Evolutionary conservation across 2,329 filamentous ascomycete species (phyloP).

Genomic region (Fonsecaea pugnacius): DNA sequence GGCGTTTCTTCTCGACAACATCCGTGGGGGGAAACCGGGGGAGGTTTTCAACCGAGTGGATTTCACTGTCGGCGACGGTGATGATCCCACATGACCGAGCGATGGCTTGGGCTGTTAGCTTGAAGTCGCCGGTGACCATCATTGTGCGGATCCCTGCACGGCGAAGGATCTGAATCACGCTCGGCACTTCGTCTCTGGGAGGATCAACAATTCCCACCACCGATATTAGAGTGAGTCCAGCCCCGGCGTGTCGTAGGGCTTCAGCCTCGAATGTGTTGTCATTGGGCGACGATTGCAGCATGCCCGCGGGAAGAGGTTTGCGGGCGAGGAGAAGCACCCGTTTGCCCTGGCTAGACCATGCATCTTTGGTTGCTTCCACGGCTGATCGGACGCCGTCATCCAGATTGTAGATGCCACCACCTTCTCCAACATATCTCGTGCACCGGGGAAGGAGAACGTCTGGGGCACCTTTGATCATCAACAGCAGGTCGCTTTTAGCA

Average conservation of each 20-base stretch:
- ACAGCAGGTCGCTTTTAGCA: constrained; percentile 46
- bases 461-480: constrained; percentile 80
- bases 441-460: constrained; percentile 72
- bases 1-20: constrained; percentile 16
- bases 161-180: constrained; percentile 65
- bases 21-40: constrained; percentile 41
- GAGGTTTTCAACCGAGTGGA: constrained; percentile 62
- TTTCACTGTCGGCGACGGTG: constrained; percentile 46
- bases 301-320: constrained; percentile 56
- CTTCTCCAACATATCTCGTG: constrained; percentile 59
- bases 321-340: constrained; percentile 69
- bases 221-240: constrained; percentile 58
- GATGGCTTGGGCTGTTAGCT: constrained; percentile 74
- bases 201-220: constrained; percentile 65
- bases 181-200: constrained; percentile 63
- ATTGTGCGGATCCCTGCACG: constrained; percentile 74
- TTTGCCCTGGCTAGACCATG: constrained; percentile 70
- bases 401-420: constrained; percentile 60
- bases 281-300: constrained; percentile 48
- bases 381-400: constrained; percentile 50
- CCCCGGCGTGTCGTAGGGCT: constrained; percentile 58
- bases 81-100: constrained; percentile 74
- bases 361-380: constrained; percentile 66
- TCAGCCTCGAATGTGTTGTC: constrained; percentile 62
- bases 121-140: constrained; percentile 82